These are phyloP conservation scores for Cystobasidium slooffiae DNA, from an alignment of 1,284 basidiomycete genomes.

Conservation along the genomic window DNA sequence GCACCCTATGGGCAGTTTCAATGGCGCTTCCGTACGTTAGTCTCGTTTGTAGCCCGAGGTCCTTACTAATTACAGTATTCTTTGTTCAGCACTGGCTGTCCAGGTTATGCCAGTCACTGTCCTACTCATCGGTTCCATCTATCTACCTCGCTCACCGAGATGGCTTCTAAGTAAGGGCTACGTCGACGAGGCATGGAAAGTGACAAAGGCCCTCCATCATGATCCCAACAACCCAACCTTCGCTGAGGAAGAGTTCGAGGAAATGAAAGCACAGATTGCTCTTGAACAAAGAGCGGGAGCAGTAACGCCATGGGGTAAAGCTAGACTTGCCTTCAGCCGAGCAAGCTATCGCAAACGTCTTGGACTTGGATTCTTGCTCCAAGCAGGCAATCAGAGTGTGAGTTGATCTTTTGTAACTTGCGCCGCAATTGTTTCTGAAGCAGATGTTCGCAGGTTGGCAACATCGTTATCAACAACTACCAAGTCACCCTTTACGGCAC, in stretches of 20 bases:
- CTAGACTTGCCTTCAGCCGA: constrained; percentile 9
- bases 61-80: not conserved
- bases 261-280: constrained; percentile 20
- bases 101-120: constrained; percentile 3
- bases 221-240: constrained; percentile 13
- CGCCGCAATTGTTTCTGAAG: not conserved
- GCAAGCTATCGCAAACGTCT: constrained; percentile 25
- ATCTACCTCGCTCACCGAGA: constrained; percentile 13
- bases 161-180: constrained; percentile 16
- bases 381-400: constrained; percentile 24
- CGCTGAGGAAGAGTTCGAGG: constrained; percentile 16
- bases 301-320: constrained; percentile 19
- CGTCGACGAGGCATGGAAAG: constrained; percentile 17
- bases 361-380: constrained; percentile 23
- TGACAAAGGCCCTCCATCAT: not conserved
- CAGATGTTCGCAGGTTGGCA: constrained; percentile 1
- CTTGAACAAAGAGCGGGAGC: not conserved
- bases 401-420: not conserved
- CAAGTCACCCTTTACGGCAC: constrained; percentile 16
- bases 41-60: not conserved
- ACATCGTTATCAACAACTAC: constrained; percentile 7
- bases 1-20: constrained; percentile 1
- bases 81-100: not conserved
- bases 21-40: not conserved
- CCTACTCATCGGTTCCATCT: constrained; percentile 9